Conservation (phyloP, 257 asterid genomes). For the Mitragyna speciosa region DNA sequence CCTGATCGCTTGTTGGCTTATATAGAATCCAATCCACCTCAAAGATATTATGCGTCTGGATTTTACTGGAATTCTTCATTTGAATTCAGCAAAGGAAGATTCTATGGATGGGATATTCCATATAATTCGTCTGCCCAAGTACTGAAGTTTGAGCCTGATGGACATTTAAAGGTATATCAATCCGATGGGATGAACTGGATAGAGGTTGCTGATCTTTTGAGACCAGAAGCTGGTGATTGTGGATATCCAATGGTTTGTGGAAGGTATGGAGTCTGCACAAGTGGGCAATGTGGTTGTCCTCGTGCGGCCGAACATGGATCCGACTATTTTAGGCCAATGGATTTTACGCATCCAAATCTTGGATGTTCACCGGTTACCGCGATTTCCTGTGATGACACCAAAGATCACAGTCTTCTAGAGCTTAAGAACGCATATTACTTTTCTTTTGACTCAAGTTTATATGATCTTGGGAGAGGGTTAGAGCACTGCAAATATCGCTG, state of each 20-base stretch:
- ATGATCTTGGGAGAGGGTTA: background rate
- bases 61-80: background rate
- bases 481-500: constrained; percentile 19
- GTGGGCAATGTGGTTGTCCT: constrained; percentile 30
- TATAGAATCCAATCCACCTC: constrained; percentile 19
- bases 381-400: background rate
- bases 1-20: background rate
- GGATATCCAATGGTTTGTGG: constrained; percentile 44
- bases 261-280: constrained; percentile 33
- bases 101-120: constrained; percentile 10
- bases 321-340: background rate
- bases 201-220: constrained; percentile 25
- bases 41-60: background rate
- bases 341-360: background rate
- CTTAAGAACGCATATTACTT: constrained; percentile 17
- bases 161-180: constrained; percentile 35
- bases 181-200: constrained; percentile 24
- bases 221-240: constrained; percentile 22
- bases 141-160: constrained; percentile 31
- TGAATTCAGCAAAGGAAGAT: background rate
- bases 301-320: background rate
- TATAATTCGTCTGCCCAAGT: constrained; percentile 24
- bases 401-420: constrained; percentile 17
- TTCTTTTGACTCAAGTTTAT: background rate
- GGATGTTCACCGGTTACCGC: constrained; percentile 10